Percentiles rank a stretch among this genome's conserved stretches.
phyloP scores from a whole-genome alignment of 129 eudicot genomes.

The Sambucus nigra region DNA sequence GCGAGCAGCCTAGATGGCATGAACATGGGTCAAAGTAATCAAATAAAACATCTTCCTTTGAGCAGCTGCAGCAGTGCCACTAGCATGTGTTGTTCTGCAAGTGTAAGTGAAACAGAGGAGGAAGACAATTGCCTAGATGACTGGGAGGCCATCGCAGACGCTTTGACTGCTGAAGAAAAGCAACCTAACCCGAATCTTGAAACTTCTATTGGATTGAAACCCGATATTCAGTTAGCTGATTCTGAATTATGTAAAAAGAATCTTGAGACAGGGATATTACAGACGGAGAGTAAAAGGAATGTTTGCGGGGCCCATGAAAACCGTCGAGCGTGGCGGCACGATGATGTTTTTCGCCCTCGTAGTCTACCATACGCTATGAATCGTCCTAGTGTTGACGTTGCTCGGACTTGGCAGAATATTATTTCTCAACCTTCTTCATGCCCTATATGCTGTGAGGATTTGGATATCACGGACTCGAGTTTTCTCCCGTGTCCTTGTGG shows the following conservation, averaged over 20 bases:
- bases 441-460: constrained; percentile 38
- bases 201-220: not conserved
- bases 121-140: constrained; percentile 29
- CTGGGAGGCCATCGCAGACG: constrained; percentile 41
- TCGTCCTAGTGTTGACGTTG: constrained; percentile 1
- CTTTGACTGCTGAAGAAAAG: constrained; percentile 16
- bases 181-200: not conserved
- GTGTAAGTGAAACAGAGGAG: constrained; percentile 20
- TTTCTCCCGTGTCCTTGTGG: constrained; percentile 38
- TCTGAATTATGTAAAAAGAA: not conserved
- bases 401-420: constrained; percentile 16
- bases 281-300: not conserved
- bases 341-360: constrained; percentile 28
- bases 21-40: not conserved
- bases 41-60: constrained; percentile 3
- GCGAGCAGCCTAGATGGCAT: constrained; percentile 16
- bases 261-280: not conserved
- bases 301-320: not conserved
- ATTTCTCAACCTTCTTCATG: constrained; percentile 22
- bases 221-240: not conserved
- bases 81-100: constrained; percentile 16
- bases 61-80: constrained; percentile 16
- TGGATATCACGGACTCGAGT: constrained; percentile 33
- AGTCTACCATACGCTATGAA: constrained; percentile 23
- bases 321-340: constrained; percentile 26